A percentile compares a stretch with the other conserved stretches of the same genome.
Evolutionary conservation across 1,139 yeast genomes (phyloP).

Genomic region (Hansenula lynferdii): DNA sequence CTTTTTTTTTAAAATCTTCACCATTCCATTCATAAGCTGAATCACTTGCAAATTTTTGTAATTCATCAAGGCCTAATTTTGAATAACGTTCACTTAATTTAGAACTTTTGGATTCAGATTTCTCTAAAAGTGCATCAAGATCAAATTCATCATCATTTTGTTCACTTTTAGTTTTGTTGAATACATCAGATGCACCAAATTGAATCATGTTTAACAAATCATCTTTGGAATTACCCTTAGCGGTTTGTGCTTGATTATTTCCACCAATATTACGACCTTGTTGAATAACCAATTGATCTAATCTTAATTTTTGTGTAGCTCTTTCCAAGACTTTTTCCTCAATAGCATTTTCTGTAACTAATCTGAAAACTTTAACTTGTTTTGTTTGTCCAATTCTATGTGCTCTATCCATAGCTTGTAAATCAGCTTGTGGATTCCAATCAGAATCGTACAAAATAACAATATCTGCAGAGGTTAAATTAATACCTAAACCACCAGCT

Average conservation of each 20-base stretch:
- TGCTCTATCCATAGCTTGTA: constrained; percentile 87
- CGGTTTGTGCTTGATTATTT: constrained; percentile 33
- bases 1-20: constrained; percentile 69
- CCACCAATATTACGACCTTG: constrained; percentile 55
- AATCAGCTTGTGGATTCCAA: constrained; percentile 87
- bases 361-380: constrained; percentile 72
- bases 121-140: constrained; percentile 53
- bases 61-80: constrained; percentile 65
- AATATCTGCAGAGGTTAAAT: constrained; percentile 70
- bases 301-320: constrained; percentile 71
- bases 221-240: constrained; percentile 53
- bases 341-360: constrained; percentile 74
- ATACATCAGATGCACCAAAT: constrained; percentile 68
- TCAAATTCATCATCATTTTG: constrained; percentile 49
- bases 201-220: constrained; percentile 78
- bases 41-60: constrained; percentile 62
- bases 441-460: constrained; percentile 74
- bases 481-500: constrained; percentile 87
- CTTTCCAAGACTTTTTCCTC: constrained; percentile 79
- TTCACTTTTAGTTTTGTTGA: constrained; percentile 28
- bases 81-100: constrained; percentile 61
- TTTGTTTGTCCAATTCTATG: constrained; percentile 84
- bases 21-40: constrained; percentile 89
- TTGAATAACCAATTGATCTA: constrained; percentile 79
- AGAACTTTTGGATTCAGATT: constrained; percentile 59